A percentile compares a stretch with the other conserved stretches of the same genome.
These are phyloP conservation scores for Jatropha curcas DNA, from an alignment of 345 rosid species.

Conservation along the genomic window DNA sequence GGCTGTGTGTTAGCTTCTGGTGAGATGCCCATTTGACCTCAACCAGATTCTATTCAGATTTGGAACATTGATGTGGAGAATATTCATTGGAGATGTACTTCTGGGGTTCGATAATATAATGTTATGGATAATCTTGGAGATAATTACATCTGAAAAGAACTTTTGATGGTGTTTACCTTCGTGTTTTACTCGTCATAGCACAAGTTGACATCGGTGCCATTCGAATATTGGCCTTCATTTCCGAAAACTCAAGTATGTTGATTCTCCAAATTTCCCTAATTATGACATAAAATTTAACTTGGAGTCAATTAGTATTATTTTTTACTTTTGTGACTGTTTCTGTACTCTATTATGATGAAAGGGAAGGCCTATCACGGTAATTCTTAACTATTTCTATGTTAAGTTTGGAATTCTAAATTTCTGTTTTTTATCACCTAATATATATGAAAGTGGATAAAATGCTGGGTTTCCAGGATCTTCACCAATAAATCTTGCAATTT, in stretches of 20 bases:
- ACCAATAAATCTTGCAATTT: constrained; percentile 86
- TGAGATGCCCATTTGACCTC: constrained; percentile 84
- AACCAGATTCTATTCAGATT: constrained; percentile 67
- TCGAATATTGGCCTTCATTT: constrained; percentile 78
- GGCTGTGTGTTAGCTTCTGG: constrained; percentile 89
- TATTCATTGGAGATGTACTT: constrained; percentile 71
- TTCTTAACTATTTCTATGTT: constrained; percentile 21
- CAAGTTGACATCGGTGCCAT: constrained; percentile 93
- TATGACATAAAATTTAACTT: neutral
- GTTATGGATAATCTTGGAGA: constrained; percentile 87
- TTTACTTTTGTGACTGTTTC: constrained; percentile 59
- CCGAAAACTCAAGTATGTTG: constrained; percentile 79
- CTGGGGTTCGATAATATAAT: constrained; percentile 67
- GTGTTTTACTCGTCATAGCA: constrained; percentile 77
- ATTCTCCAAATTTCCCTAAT: constrained; percentile 9
- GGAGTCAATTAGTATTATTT: constrained; percentile 20
- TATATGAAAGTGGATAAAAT: constrained; percentile 28
- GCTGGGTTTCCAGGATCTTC: constrained; percentile 66
- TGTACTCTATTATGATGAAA: constrained; percentile 81
- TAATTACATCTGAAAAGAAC: constrained; percentile 70
- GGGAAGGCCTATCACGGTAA: constrained; percentile 73
- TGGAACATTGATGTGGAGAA: constrained; percentile 73
- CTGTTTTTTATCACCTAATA: constrained; percentile 23
- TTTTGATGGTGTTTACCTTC: constrained; percentile 79
- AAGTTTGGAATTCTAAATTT: constrained; percentile 15